Base-by-base conservation (phyloP, 2,329 filamentous ascomycete species). In the Sphaceloma murrayae region DNA sequence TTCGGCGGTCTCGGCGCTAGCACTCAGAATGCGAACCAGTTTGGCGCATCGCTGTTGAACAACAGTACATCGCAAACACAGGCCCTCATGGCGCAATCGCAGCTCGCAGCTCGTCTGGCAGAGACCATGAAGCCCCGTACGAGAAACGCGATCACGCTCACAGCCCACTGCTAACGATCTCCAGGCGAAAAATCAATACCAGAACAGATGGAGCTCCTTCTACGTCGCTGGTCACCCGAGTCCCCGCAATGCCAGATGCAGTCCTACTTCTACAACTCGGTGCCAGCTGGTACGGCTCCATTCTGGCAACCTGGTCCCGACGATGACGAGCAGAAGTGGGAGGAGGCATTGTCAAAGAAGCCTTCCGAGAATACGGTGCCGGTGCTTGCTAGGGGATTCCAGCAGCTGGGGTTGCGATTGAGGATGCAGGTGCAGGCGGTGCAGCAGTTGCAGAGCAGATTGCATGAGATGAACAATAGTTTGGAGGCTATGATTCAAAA, bases 221-320 rank as follows among this genome's bases (percentile, higher is more conserved):
- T 77, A 43, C 69, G 77, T 48, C 87, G 88, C 65, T 91, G 85
- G 85, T 72, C 83, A 49, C 78, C 82, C 1, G 63, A 70, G 18
- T 74, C 72, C 59, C 72, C 77, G 16, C 77, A 77, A 58, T 87
- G 82, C 54, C 76, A 75, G 19, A 86, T 91, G 67, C 82, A 85
- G 61, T 71, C 83, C 58, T 89, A 89, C 67, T 85, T 91, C 61
- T 93, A 91, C 71, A 91, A 91, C 65, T 78, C 84, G 52, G 83
- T 88, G 50, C 79, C 82, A 51, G 77, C 82, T 55, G 74, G 77
- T 43, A 74, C 75, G 58, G 79, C 82, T n/a, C 82, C 82, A 8
- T 87, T 82, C 61, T 88, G 83, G 62, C 75, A 79, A 51, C 82
- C 82, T 2, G 70, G 75, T 11, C 67, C 77, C 1, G 69, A 75